phyloP scores from a whole-genome alignment of 192 early-diverging fungal species.

The Rhizophagus clarus region DNA sequence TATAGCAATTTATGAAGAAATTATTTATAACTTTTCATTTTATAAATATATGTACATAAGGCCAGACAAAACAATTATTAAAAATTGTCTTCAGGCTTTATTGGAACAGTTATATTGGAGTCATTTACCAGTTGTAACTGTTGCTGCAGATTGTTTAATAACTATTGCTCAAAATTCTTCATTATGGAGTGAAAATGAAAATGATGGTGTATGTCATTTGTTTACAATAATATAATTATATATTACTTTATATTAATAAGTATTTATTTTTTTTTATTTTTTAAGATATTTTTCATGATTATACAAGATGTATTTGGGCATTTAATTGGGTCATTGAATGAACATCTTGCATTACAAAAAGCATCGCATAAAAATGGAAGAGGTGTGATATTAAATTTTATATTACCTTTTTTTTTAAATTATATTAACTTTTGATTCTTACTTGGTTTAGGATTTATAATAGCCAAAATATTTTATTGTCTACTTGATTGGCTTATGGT shows the following conservation, averaged over 20 bases:
- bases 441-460: conserved; percentile 48
- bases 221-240: conserved; percentile 11
- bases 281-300: conserved; percentile 41
- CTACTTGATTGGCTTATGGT: conserved; percentile 79
- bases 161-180: conserved; percentile 61
- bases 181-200: conserved; percentile 57
- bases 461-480: conserved; percentile 69
- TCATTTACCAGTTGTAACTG: conserved; percentile 60
- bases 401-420: conserved; percentile 13
- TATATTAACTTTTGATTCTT: not conserved
- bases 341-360: conserved; percentile 63
- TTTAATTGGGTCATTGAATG: conserved; percentile 67
- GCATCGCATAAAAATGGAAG: conserved; percentile 41
- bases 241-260: not conserved
- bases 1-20: not conserved
- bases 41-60: not conserved
- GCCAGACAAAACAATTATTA: conserved; percentile 39
- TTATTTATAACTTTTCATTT: not conserved
- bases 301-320: conserved; percentile 64
- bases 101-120: conserved; percentile 68
- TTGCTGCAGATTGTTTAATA: conserved; percentile 65
- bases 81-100: conserved; percentile 64
- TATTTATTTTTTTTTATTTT: conserved; percentile 10
- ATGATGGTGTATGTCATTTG: conserved; percentile 50
- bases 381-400: not conserved